phyloP scores from a whole-genome alignment of 1,284 basidiomycete genomes.

The Irpex lacteus region DNA sequence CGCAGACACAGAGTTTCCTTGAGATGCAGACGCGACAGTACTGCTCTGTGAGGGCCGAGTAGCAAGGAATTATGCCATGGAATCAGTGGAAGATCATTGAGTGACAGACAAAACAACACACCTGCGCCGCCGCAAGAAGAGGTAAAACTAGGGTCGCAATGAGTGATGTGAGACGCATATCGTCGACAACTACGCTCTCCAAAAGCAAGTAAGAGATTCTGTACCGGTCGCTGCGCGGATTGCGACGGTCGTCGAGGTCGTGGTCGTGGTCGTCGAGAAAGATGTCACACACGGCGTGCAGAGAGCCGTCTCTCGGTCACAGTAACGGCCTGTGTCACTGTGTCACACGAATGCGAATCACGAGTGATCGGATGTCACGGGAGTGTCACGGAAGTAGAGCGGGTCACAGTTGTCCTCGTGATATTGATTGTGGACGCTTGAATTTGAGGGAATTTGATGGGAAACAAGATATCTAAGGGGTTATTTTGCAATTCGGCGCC shows the following conservation, averaged over 20 bases:
- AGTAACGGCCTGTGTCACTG: too few species aligned
- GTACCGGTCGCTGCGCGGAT: background rate
- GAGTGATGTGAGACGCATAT: slow-evolving; percentile 24
- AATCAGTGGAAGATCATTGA: background rate
- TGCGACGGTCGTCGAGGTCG: slow-evolving; percentile 1
- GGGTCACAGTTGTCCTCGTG: background rate
- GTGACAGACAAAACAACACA: slow-evolving; percentile 17
- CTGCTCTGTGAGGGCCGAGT: background rate
- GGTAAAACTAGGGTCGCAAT: slow-evolving; percentile 29
- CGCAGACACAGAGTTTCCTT: slow-evolving; percentile 5
- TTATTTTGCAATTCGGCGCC: slow-evolving; percentile 8
- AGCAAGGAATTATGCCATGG: background rate
- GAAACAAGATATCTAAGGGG: slow-evolving; percentile 5
- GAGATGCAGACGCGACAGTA: background rate
- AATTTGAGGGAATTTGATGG: slow-evolving; percentile 9
- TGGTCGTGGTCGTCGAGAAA: background rate
- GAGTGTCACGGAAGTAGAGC: background rate
- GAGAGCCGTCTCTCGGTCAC: too few species aligned
- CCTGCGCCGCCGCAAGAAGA: slow-evolving; percentile 34
- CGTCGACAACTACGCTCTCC: background rate
- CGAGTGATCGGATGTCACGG: background rate
- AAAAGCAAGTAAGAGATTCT: background rate
- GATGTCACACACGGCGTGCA: too few species aligned
- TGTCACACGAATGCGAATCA: background rate
- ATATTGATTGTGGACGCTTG: slow-evolving; percentile 2